Evolutionary conservation across 768 basidiomycete species (phyloP).

Genomic region (Heimioporus sp.): DNA sequence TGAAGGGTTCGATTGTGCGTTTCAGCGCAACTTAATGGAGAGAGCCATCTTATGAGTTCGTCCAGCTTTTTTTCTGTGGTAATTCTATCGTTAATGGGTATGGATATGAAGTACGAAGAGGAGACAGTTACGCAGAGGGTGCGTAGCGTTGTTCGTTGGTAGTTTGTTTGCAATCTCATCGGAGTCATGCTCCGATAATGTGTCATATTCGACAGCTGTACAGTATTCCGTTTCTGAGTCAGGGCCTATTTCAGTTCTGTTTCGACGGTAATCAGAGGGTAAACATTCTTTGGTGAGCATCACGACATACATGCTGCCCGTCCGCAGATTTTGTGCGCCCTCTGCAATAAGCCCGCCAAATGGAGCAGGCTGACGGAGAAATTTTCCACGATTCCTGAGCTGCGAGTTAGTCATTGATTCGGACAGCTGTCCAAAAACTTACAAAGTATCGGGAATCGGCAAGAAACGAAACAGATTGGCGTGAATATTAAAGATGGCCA

Average conservation of each 20-base stretch:
- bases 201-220: no score
- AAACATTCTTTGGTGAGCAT: background rate
- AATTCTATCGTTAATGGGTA: background rate
- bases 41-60: constrained; percentile 1
- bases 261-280: background rate
- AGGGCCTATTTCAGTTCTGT: background rate
- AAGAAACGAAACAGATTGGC: background rate
- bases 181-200: no score
- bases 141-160: background rate
- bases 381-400: background rate
- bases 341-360: no score
- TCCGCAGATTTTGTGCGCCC: background rate
- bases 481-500: background rate
- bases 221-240: no score
- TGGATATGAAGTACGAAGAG: background rate
- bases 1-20: background rate
- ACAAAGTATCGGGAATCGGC: background rate
- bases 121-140: background rate
- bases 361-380: background rate
- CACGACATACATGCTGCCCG: background rate
- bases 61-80: background rate
- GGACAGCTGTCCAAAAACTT: background rate
- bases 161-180: background rate
- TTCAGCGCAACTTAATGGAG: background rate
- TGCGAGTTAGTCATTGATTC: background rate